Evolutionary conservation across 345 rosid genomes (phyloP), one percentile per base, ranked within the genome.

Genomic region (Eucalyptus sp.): DNA sequence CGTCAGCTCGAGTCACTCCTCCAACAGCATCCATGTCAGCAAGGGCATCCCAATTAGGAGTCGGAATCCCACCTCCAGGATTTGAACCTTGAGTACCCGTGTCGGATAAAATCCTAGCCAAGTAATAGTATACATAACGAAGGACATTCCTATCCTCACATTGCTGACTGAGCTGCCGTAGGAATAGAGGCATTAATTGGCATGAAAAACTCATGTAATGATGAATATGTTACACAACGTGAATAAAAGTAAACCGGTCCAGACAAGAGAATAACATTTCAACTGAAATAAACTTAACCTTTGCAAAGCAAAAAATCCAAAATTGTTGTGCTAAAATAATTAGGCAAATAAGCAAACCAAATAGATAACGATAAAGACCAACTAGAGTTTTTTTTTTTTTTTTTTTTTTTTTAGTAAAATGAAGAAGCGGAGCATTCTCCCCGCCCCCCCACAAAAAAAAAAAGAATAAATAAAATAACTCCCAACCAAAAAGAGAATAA

Each of bases 1-100:
- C 99, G 91, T 98, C 99, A 88, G 99, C 99, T 91, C 99, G 94
- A 6, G 99, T 98, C 83, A 98, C 99, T 90, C 99, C 99, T 87
- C 99, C 99, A 93, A 92, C 94, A 86, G 98, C 96, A 95, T 97
- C 99, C 88, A 98, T 96, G 91, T 97, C 99, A 90, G 99, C 99
- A 54, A 97, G 92, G 79, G 99, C 99, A 94, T 98, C 99, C 99
- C 99, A 98, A 89, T 98, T 98, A 66, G 99, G 99, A 87, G 99
- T 98, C 46, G 99, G 99, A 79, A 98, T 97, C 76, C 99, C 99
- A 90, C 99, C 99, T 79, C 99, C 99, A 50, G 98, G 94, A 93
- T 94, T 98, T 90, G 96, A 90, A 87, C 98, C 98, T 91, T 96
- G 96, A 27, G 95, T 88, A 88, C 99, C 98, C 86, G 95, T 93